A percentile compares a stretch with the other conserved stretches of the same genome.
Conservation (phyloP, 208 protist species). For the Histomonas meleagridis region DNA sequence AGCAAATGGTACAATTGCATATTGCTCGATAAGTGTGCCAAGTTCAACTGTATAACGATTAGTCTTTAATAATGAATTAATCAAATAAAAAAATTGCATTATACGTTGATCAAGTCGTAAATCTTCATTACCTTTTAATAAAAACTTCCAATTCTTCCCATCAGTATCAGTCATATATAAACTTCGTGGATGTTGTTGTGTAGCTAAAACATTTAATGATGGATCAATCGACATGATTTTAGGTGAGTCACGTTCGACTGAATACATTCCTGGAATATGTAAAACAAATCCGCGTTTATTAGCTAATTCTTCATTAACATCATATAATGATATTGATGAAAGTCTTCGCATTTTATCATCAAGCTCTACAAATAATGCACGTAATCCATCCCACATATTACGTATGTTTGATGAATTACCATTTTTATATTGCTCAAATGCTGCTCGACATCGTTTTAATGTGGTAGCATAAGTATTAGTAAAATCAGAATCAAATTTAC, state of each 20-base stretch:
- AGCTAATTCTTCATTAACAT: not conserved
- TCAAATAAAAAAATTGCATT: constrained; percentile 19
- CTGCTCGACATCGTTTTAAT: too few species aligned
- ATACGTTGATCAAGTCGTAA: constrained; percentile 21
- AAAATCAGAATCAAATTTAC: too few species aligned
- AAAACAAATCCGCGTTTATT: not conserved
- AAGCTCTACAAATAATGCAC: not conserved
- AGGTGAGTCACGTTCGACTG: not conserved
- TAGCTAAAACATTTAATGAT: not conserved
- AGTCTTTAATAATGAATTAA: not conserved
- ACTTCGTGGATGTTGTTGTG: constrained; percentile 1
- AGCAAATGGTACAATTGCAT: constrained; percentile 21
- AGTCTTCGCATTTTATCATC: not conserved
- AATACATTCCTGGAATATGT: not conserved
- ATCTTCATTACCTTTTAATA: constrained; percentile 40
- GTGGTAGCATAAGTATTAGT: too few species aligned
- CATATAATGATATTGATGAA: not conserved
- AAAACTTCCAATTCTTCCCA: constrained; percentile 5
- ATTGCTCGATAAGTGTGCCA: not conserved
- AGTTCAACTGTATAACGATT: not conserved
- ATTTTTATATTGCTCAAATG: too few species aligned
- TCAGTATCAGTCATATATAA: not conserved
- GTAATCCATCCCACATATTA: not conserved
- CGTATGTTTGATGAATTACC: too few species aligned
- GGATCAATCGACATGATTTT: not conserved